These are phyloP conservation scores for Pholiota microspora DNA, from an alignment of 768 basidiomycete species.

Conservation along the genomic window DNA sequence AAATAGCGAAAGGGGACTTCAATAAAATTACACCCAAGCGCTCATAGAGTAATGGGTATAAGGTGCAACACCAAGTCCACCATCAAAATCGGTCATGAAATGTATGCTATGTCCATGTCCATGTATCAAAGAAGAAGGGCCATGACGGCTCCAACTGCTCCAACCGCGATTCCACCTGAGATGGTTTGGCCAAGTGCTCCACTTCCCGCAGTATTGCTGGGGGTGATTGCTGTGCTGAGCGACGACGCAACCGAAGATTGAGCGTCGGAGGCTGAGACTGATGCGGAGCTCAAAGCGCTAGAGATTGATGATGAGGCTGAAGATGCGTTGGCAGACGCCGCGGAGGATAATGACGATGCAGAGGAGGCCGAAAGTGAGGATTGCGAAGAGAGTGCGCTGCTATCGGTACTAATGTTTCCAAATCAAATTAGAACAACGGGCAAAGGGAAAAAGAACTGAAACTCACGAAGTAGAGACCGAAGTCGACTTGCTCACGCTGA, in stretches of 20 bases:
- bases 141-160: slow-evolving; percentile 1
- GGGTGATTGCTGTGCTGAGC: background rate
- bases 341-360: background rate
- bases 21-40: no score
- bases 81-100: background rate
- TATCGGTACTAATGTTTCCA: background rate
- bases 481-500: background rate
- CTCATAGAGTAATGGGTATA: no score
- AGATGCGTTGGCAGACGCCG: slow-evolving; percentile 2
- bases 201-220: background rate
- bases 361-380: background rate
- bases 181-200: background rate
- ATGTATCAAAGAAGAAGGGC: background rate
- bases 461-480: background rate
- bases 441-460: background rate
- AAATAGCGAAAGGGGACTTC: no score
- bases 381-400: background rate
- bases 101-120: background rate
- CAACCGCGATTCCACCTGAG: background rate
- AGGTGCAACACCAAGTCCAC: no score
- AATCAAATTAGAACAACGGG: background rate
- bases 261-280: background rate
- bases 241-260: background rate
- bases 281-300: background rate
- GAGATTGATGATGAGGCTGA: background rate